phyloP scores from a whole-genome alignment of 148 eudicot genomes.

The Heliosperma pusillum region DNA sequence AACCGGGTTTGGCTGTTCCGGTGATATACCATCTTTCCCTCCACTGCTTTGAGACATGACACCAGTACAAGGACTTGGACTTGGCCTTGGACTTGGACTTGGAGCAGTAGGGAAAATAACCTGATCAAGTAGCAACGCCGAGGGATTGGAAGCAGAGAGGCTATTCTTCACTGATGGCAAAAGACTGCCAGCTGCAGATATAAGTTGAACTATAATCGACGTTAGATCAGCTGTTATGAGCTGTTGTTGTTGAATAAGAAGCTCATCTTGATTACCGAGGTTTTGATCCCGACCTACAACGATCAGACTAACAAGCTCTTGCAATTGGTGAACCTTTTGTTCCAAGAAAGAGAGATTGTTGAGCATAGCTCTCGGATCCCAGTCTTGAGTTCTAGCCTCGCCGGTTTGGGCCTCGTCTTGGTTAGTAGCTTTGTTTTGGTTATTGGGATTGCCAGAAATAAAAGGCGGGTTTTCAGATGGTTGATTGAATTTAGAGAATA shows the following conservation, averaged over 20 bases:
- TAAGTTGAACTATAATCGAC: constrained; percentile 80
- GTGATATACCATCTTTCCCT: constrained; percentile 33
- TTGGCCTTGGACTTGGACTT: constrained; percentile 12
- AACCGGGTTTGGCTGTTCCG: constrained; percentile 40
- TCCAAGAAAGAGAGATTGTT: constrained; percentile 78
- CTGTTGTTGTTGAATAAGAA: constrained; percentile 80
- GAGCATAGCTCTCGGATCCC: constrained; percentile 76
- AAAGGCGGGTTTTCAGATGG: constrained; percentile 35
- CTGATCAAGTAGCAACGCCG: constrained; percentile 40
- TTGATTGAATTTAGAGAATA: constrained; percentile 42
- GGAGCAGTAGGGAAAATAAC: constrained; percentile 28
- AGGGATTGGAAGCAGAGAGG: constrained; percentile 38
- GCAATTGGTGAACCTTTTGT: constrained; percentile 89
- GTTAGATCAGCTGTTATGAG: constrained; percentile 86
- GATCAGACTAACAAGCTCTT: constrained; percentile 64
- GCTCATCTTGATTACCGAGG: constrained; percentile 41
- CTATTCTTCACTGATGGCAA: constrained; percentile 72
- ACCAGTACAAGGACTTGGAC: constrained; percentile 8
- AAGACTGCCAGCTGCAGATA: constrained; percentile 93
- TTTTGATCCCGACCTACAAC: constrained; percentile 44
- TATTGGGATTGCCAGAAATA: constrained; percentile 21
- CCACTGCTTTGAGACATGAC: constrained; percentile 28
- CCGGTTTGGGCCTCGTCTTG: constrained; percentile 38
- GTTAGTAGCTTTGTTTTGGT: constrained; percentile 31
- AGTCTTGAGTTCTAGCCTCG: constrained; percentile 37